Conservation (phyloP, 208 protist species). For the Wallacemonas sp. region DNA sequence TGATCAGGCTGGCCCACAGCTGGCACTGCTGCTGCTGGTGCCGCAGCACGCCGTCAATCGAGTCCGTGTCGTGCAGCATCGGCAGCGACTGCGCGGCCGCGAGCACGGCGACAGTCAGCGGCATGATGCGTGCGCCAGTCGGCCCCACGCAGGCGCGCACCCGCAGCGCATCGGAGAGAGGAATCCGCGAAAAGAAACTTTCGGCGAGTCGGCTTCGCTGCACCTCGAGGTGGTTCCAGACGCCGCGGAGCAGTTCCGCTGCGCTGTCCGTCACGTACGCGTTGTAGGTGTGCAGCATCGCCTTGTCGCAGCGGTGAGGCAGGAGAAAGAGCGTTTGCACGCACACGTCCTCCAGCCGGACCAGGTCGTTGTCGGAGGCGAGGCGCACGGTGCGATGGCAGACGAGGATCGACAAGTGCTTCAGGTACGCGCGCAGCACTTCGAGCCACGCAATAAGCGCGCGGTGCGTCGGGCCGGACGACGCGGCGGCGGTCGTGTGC, state of each 20-base stretch:
- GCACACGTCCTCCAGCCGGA: constrained; percentile 76
- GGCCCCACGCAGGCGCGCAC: constrained; percentile 37
- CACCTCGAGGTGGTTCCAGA: constrained; percentile 69
- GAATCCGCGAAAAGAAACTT: constrained; percentile 59
- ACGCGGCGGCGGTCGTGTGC: neutral
- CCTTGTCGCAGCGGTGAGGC: constrained; percentile 31
- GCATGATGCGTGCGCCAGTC: constrained; percentile 46
- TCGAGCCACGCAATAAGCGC: constrained; percentile 40
- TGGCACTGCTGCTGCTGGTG: constrained; percentile 56
- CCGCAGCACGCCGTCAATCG: constrained; percentile 28
- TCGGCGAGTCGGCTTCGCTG: constrained; percentile 42
- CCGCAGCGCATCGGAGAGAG: constrained; percentile 38
- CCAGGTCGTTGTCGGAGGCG: constrained; percentile 48
- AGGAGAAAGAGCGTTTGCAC: constrained; percentile 63
- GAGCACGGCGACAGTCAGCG: constrained; percentile 67
- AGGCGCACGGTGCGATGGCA: constrained; percentile 45
- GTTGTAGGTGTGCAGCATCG: constrained; percentile 43
- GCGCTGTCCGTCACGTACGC: constrained; percentile 60
- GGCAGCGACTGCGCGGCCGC: constrained; percentile 74
- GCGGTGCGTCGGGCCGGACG: neutral
- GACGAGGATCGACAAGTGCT: constrained; percentile 40
- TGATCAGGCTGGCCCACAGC: constrained; percentile 44
- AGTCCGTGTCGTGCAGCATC: constrained; percentile 13
- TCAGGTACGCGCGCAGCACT: constrained; percentile 58
- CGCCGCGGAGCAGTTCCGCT: constrained; percentile 54